Evolutionary conservation across 1,284 basidiomycete genomes (phyloP), one percentile per base, ranked within the genome.

Genomic region (Thecaphora frezii): DNA sequence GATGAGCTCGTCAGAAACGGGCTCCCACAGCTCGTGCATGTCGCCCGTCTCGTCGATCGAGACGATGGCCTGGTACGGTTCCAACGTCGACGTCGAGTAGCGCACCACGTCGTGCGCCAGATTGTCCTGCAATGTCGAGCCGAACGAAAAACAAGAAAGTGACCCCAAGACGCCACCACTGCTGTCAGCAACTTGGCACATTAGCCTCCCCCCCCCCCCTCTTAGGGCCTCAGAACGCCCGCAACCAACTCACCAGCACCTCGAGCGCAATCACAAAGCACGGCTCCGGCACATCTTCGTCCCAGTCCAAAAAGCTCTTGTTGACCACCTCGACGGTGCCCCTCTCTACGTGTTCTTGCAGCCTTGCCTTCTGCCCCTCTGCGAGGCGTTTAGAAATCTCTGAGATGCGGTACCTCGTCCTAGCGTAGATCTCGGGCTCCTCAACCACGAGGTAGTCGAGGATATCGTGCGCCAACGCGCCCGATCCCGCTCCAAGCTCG

Each of bases 401-500:
- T 60, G 97, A 88, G 74, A 97, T 96, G 57, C 87, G 86, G 80
- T 99, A 96, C 10, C 84, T 84, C 3, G 92, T 97, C 21, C 90
- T 85, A 54, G 90, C 88, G 76, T 94, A 98, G 2, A 97, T 89
- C 47, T 93, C 90, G 0, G 93, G 92, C 76, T 96, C 88, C 39
- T 87, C 81, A 41, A 86, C 84, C 24, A 83, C 84, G 24, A 99
- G 81, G 71, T 88, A 91, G 74, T 89, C 85, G 54, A 99, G 85
- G 44, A 97, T 86, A 75, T 97, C 90, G 75, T 85, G 81, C 40
- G 96, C 94, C 52, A 98, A 83, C 0, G 93, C 93, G 0, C 96
- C 96, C 70, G 97, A 97, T 25, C 96, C 96, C 1, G 93, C 96
- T 28, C 96, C 96, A 59, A 98, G 88, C 80, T 99, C 96, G 83